These are phyloP conservation scores for Malbranchea zuffiana DNA, from an alignment of 2,329 filamentous ascomycete species.

Conservation along the genomic window DNA sequence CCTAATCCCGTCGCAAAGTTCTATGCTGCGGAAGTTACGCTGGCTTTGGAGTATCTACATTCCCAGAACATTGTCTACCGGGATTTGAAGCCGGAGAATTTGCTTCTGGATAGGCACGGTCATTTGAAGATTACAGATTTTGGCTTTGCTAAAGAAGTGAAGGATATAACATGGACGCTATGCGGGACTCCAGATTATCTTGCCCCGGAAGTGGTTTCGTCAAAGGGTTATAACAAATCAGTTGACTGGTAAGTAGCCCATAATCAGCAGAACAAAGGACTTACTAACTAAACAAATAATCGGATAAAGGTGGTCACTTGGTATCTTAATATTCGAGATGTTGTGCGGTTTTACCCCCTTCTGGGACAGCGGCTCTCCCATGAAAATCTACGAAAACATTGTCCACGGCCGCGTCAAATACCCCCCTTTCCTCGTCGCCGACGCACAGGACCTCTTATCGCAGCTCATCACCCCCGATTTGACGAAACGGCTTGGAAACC, in stretches of 20 bases:
- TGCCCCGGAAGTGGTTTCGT: constrained; percentile 94
- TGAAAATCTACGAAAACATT: constrained; percentile 96
- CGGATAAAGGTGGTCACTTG: constrained; percentile 83
- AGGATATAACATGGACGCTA: constrained; percentile 97
- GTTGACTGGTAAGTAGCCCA: constrained; percentile 72
- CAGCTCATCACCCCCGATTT: constrained; percentile 89
- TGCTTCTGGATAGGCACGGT: constrained; percentile 82
- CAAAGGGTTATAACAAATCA: constrained; percentile 98
- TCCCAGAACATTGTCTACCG: constrained; percentile 94
- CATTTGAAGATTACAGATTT: constrained; percentile 98
- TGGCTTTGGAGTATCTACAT: constrained; percentile 92
- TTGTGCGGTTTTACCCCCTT: constrained; percentile 97
- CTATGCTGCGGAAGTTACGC: constrained; percentile 92
- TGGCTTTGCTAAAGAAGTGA: constrained; percentile 94
- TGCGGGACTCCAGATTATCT: constrained; percentile 97
- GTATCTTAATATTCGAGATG: constrained; percentile 99
- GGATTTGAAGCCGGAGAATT: constrained; percentile 90
- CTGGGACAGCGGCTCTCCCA: constrained; percentile 94
- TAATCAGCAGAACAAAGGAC: constrained; percentile 2
- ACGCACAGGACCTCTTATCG: constrained; percentile 85
- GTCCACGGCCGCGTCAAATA: constrained; percentile 93
- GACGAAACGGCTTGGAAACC: constrained; percentile 87
- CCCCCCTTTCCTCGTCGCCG: constrained; percentile 85
- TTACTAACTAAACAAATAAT: constrained; percentile 9
- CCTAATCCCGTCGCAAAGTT: constrained; percentile 98